Base-by-base conservation (phyloP, 129 eudicot species). In the Sambucus nigra region DNA sequence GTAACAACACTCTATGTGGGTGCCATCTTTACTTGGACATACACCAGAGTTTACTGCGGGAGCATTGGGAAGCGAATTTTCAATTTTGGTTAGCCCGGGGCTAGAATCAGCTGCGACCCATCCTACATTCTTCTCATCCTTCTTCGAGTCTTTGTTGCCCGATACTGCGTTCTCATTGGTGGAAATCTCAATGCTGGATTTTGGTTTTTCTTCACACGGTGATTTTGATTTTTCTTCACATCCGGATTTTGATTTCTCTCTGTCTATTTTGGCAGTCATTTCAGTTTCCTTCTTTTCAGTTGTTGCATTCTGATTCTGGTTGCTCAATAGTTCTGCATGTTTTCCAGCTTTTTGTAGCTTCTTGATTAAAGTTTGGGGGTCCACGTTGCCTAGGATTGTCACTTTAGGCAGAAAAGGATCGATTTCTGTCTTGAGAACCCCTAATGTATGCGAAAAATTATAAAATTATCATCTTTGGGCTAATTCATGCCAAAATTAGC, bases 351-450 rank as follows among this genome's bases (percentile, higher is more conserved):
- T 59, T 33, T 11, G 23, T 26, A 59, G 39, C 18, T 59, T 59
- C 40, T 59, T 59, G 39, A 59, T 44, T 27, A 59, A 26, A 8
- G 16, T 59, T 25, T 59, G 42, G 5, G 64, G 53, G 2, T 59
- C 53, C 26, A 59, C 42, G 18, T 59, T 59, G 21, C 64, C 64
- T 11, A 41, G 25, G 25, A 59, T 7, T 5, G 53, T 59, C 13
- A 59, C 53, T 21, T 44, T 59, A 0, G 64, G 64, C 41, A 41
- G 52, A 38, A 26, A 0, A 25, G 41, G 38, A 26, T 59, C 64
- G 1, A 59, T 59, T 42, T 59, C 53, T 18, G 49, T 47, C n/a
- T 59, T 44, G 41, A 41, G 26, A 44, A 59, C 64, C 53, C 64
- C 64, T 59, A 7, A 18, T 26, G 40, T 47, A 7, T 41, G 64